These are phyloP conservation scores for Coniochaeta hoffmannii DNA, from an alignment of 2,329 filamentous ascomycete species.

Conservation along the genomic window DNA sequence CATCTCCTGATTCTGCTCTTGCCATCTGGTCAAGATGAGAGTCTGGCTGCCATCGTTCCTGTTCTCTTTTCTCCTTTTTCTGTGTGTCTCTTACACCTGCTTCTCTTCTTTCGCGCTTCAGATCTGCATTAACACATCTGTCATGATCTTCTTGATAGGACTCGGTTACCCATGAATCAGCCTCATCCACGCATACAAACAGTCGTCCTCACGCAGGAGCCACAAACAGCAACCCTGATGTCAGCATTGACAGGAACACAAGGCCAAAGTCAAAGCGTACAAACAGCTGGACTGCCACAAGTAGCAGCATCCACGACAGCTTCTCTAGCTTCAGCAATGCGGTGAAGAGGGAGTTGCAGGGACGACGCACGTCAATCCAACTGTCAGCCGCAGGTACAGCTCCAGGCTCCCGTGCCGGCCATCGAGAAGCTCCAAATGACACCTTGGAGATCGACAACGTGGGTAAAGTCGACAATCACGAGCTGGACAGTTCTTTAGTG, in stretches of 20 bases:
- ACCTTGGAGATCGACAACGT: neutral
- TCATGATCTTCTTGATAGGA: neutral
- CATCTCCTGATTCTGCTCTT: neutral
- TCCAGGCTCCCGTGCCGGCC: neutral
- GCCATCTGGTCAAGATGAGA: neutral
- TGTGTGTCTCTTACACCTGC: neutral
- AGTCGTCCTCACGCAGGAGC: neutral
- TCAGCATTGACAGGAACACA: neutral
- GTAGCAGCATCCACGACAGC: slow-evolving; percentile 4
- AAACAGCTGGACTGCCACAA: slow-evolving; percentile 13
- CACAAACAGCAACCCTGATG: neutral
- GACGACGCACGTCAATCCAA: neutral
- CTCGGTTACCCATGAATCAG: neutral
- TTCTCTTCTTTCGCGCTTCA: neutral
- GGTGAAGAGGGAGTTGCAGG: neutral
- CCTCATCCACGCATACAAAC: neutral
- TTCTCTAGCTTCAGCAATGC: neutral
- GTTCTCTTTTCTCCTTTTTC: neutral
- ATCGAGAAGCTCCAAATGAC: neutral
- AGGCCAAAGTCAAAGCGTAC: neutral
- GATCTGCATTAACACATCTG: neutral
- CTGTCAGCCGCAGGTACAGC: neutral
- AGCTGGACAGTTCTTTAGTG: neutral
- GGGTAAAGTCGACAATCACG: neutral
- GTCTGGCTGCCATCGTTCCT: neutral